These are phyloP conservation scores for Cantharellus cinnabarinus DNA, from an alignment of 768 basidiomycete species.

Conservation along the genomic window DNA sequence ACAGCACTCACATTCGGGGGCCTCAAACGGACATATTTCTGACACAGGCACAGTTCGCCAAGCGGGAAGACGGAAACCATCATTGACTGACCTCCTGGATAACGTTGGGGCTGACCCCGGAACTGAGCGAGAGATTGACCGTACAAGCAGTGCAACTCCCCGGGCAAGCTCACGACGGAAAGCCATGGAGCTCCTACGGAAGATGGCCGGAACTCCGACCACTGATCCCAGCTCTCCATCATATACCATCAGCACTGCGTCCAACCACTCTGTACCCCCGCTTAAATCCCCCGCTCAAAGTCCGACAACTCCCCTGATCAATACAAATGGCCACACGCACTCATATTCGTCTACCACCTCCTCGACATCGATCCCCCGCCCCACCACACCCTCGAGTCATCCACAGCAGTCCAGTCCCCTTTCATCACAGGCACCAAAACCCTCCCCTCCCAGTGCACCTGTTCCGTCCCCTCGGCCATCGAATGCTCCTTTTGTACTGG, in stretches of 20 bases:
- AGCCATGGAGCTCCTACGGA: not conserved
- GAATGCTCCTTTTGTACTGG: conserved; percentile 22
- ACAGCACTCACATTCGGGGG: not conserved
- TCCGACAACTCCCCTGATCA: not conserved
- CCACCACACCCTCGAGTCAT: not conserved
- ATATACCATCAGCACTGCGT: not conserved
- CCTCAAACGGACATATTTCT: not conserved
- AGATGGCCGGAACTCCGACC: not conserved
- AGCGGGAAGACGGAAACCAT: not conserved
- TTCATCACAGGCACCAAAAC: not conserved
- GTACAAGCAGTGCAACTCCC: not conserved
- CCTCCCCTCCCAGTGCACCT: not conserved
- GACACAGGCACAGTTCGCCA: not conserved
- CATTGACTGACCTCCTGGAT: not conserved
- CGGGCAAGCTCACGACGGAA: not conserved
- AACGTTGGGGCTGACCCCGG: not conserved
- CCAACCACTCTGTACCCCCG: not conserved
- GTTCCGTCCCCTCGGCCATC: not conserved
- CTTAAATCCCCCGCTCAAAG: not conserved
- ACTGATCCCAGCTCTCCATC: not conserved
- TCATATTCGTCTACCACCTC: not conserved
- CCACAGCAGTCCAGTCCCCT: not conserved
- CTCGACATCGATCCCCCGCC: not conserved
- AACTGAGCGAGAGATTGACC: not conserved
- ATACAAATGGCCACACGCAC: not conserved